Base-by-base conservation (phyloP, 305 asterid species). In the Ilex paraguariensis region DNA sequence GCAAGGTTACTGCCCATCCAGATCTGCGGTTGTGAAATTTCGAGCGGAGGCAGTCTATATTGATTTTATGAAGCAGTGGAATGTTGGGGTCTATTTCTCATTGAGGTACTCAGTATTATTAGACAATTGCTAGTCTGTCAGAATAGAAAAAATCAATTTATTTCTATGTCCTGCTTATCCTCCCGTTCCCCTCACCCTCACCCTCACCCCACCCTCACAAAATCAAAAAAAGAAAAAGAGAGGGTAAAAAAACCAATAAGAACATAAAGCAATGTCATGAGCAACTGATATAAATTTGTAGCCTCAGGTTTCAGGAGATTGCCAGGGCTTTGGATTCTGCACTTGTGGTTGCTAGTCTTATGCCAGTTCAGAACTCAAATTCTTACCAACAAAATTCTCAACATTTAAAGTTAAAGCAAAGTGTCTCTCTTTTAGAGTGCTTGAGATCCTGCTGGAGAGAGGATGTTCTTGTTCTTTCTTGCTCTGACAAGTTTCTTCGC, bases 251-350 rank as follows among this genome's bases (percentile, higher is more conserved):
- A 32, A 31, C 36, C 6, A 13, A 13, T 15, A 45, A 42, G 40
- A 13, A 21, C 31, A 11, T 15, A 14, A 49, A 52, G 40, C 51
- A 52, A 57, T 50, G 48, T 31, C 3, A 42, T 33, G 33, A 13
- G 52, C 65, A 62, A 69, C 71, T 68, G 70, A 63, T 59, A 50
- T 44, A 65, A 59, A 62, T 81, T 73, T 57, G 45, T 61, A 67
- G 66, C 72, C 76, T 78, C 82, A 90, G 97, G 84, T 93, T 93
- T 79, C 99, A 90, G 89, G 97, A 93, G 81, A 90, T 93, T 62
- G 99, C 97, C 12, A 96, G 97, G 70, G 82, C 89, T 76, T 73
- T 93, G 84, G 99, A 93, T 86, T 86, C 97, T 68, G 87, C 89
- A 57, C 96, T 93, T 64, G 65, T 67, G 81, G 80, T 67, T 72